Conservation (phyloP, 2,329 filamentous ascomycete species). For the Hirsutella minnesotensis region DNA sequence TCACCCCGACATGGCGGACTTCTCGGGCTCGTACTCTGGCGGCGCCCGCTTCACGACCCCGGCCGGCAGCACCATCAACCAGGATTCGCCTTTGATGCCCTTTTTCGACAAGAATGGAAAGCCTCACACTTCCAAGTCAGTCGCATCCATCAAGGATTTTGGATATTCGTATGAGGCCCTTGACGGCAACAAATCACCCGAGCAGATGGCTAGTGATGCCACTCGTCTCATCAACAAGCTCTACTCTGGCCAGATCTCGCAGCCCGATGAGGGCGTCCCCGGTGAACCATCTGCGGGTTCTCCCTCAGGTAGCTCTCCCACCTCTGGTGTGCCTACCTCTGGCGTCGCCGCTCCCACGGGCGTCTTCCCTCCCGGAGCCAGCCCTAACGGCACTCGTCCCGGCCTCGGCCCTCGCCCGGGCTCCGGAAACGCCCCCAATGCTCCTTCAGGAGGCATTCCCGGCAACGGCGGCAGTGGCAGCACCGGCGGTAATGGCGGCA, state of each 20-base stretch:
- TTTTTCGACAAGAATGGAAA: not conserved
- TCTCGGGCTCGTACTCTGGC: not conserved
- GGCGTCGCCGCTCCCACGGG: no score
- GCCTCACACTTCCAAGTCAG: not conserved
- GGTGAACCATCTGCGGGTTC: not conserved
- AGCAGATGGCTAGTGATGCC: not conserved
- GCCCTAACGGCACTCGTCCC: not conserved
- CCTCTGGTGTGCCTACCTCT: no score
- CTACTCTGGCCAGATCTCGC: not conserved
- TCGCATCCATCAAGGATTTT: not conserved
- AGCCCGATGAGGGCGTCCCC: not conserved
- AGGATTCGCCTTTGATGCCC: not conserved
- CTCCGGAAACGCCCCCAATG: not conserved
- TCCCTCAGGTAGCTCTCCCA: no score
- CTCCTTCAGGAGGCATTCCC: not conserved
- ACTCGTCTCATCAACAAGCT: not conserved
- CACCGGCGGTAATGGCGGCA: not conserved
- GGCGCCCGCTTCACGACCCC: not conserved
- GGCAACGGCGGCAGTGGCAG: not conserved
- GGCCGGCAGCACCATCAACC: not conserved
- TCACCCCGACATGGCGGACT: not conserved
- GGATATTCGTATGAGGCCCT: not conserved
- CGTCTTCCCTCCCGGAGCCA: not conserved
- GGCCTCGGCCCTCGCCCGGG: not conserved
- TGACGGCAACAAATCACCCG: not conserved